These are phyloP conservation scores for Lepraria neglecta DNA, from an alignment of 495 filamentous ascomycete species.

Conservation along the genomic window DNA sequence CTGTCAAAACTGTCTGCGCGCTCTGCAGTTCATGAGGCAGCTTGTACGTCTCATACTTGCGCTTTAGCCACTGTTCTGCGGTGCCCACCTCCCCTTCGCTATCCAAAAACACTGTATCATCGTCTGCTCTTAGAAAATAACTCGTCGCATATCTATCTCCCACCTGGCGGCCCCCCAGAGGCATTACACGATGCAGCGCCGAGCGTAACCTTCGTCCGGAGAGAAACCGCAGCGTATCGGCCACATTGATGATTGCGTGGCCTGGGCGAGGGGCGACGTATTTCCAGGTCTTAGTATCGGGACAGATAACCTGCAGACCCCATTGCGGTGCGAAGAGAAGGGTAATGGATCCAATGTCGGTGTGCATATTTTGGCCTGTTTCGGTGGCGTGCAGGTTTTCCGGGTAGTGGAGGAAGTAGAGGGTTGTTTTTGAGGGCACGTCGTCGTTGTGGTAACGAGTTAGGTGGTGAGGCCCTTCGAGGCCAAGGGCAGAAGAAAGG, in stretches of 20 bases:
- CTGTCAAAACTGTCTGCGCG: slow-evolving; percentile 20
- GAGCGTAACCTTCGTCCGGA: slow-evolving; percentile 45
- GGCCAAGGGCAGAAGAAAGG: slow-evolving; percentile 42
- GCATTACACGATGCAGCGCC: slow-evolving; percentile 52
- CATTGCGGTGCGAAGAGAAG: slow-evolving; percentile 52
- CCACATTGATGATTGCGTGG: slow-evolving; percentile 51
- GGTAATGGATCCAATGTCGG: slow-evolving; percentile 52
- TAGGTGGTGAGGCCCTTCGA: slow-evolving; percentile 39
- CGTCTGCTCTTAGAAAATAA: slow-evolving; percentile 22
- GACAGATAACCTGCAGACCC: slow-evolving; percentile 51
- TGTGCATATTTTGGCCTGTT: slow-evolving; percentile 50
- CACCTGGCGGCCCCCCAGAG: slow-evolving; percentile 22
- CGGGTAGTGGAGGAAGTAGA: slow-evolving; percentile 45
- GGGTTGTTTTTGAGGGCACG: slow-evolving; percentile 42
- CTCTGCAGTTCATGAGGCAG: slow-evolving; percentile 21
- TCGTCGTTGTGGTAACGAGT: slow-evolving; percentile 49
- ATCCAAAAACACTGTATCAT: slow-evolving; percentile 11
- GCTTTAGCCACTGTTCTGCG: slow-evolving; percentile 43
- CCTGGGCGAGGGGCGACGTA: slow-evolving; percentile 46
- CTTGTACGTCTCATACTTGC: slow-evolving; percentile 42
- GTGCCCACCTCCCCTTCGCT: slow-evolving; percentile 41
- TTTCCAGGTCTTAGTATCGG: slow-evolving; percentile 42
- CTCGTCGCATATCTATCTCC: slow-evolving; percentile 18
- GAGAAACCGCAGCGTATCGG: slow-evolving; percentile 52
- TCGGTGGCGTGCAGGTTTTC: slow-evolving; percentile 32